Conservation (phyloP, 73 alveolate species). For the Paraurostyla sp. region DNA sequence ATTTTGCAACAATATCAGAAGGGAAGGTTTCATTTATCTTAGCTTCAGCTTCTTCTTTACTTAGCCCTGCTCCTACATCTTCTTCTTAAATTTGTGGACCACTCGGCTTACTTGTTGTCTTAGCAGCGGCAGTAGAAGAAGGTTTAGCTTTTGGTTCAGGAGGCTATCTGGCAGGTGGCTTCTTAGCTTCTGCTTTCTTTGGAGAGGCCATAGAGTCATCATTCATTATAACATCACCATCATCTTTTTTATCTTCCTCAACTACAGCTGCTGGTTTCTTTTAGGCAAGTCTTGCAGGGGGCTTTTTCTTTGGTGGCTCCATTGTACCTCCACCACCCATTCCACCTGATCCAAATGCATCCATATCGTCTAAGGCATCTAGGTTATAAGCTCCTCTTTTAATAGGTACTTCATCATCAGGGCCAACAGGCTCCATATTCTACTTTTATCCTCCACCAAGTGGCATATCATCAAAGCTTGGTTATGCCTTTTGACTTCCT, state of each 20-base stretch:
- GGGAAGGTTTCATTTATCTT: constrained; percentile 50
- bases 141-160: neutral
- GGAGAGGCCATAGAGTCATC: constrained; percentile 9
- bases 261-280: constrained; percentile 28
- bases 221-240: constrained; percentile 15
- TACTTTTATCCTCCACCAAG: neutral
- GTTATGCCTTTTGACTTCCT: neutral
- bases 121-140: constrained; percentile 30
- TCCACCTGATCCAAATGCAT: constrained; percentile 29
- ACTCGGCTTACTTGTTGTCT: neutral
- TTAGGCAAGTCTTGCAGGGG: too few relatives aligned
- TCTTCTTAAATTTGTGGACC: constrained; percentile 55
- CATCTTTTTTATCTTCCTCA: constrained; percentile 64
- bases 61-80: constrained; percentile 67
- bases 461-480: constrained; percentile 28
- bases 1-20: constrained; percentile 20
- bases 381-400: constrained; percentile 47
- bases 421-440: neutral
- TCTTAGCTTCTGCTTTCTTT: constrained; percentile 32
- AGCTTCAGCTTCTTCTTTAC: constrained; percentile 76
- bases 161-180: neutral
- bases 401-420: constrained; percentile 26
- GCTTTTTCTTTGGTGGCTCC: constrained; percentile 57
- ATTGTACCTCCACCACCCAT: constrained; percentile 49
- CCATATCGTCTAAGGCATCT: constrained; percentile 37